Evolutionary conservation across 495 filamentous ascomycete genomes (phyloP).

Genomic region (Cudoniella acicularis): DNA sequence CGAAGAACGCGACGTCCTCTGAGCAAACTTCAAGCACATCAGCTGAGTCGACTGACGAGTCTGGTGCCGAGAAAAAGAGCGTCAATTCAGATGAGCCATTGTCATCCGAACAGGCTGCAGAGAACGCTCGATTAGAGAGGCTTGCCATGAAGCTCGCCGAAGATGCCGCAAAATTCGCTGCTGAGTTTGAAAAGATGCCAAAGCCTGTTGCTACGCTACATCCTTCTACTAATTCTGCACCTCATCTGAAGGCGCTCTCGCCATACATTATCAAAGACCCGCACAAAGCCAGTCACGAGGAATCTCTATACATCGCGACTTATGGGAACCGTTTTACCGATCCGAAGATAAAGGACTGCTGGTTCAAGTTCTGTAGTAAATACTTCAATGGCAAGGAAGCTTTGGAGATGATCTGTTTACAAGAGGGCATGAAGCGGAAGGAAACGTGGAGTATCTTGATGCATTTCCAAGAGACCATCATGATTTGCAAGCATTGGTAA

Average conservation of each 20-base stretch:
- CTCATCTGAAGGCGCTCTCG: constrained; percentile 40
- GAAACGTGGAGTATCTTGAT: constrained; percentile 66
- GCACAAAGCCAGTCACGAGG: constrained; percentile 53
- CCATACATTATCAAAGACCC: constrained; percentile 54
- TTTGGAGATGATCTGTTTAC: constrained; percentile 77
- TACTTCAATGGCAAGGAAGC: constrained; percentile 88
- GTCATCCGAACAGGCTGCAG: constrained; percentile 27
- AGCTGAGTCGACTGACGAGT: constrained; percentile 23
- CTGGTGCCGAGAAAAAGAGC: constrained; percentile 2
- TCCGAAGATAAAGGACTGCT: constrained; percentile 36
- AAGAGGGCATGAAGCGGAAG: constrained; percentile 82
- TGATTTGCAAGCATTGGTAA: constrained; percentile 57
- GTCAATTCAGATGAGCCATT: constrained; percentile 19
- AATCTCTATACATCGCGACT: constrained; percentile 70
- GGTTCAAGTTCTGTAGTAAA: constrained; percentile 55
- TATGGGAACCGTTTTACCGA: constrained; percentile 57
- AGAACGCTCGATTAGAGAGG: constrained; percentile 49
- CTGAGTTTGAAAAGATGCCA: constrained; percentile 42
- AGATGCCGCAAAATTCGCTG: constrained; percentile 42
- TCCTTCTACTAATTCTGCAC: constrained; percentile 43
- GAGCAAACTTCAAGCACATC: constrained; percentile 16
- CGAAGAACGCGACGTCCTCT: constrained; percentile 27
- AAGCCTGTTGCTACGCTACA: constrained; percentile 40
- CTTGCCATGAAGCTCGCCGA: constrained; percentile 43
- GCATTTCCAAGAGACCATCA: constrained; percentile 55